Base-by-base conservation (phyloP, 2,329 filamentous ascomycete genomes). In the Lasiodiplodia hormozganensis region DNA sequence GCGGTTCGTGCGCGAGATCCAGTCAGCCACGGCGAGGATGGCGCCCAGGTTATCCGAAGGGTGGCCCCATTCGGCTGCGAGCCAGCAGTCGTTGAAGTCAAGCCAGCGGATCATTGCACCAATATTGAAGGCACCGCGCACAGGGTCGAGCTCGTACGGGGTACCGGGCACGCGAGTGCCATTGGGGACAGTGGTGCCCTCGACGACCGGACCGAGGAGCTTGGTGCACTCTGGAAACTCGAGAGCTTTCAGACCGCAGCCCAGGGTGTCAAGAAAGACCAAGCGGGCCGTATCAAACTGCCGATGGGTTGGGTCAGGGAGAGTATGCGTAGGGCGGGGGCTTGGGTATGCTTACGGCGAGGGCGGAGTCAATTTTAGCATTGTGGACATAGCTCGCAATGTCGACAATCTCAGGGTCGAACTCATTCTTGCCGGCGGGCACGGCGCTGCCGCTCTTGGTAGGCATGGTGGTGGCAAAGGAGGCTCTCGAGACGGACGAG, bases 71-170 rank as follows among this genome's bases (percentile, higher is more conserved):
- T 99, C 96, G 68, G 96, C 96, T 54, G 95, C 96, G 72, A 98
- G 87, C 96, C 95, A 99, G 89, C 96, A 98, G 88, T 99, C 96
- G 82, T 99, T 99, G 88, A 98, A 99, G 85, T 99, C 96, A 76
- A 99, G 89, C 96, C 96, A 99, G 79, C 96, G 89, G 84, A 99
- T 97, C 91, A 97, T 97, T 76, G 96, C 92, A 76, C 96, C 96
- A 76, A 99, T 98, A 87, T 98, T 98, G 89, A 99, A 98, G 72
- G 96, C 96, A 71, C 91, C 96, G 76, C 95, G 95, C 79, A 98
- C 90, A 49, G 96, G 96, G 80, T 98, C 96, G 74, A 99, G 90
- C 83, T 96, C 91, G 85, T 95, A 98, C 73, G 92, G 89, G 38
- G 96, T 98, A 72, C 96, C 96, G 51, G 92, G 93, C 54, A 99